phyloP scores from a whole-genome alignment of 2,329 filamentous ascomycete genomes.

The Colletotrichum tropicicola region DNA sequence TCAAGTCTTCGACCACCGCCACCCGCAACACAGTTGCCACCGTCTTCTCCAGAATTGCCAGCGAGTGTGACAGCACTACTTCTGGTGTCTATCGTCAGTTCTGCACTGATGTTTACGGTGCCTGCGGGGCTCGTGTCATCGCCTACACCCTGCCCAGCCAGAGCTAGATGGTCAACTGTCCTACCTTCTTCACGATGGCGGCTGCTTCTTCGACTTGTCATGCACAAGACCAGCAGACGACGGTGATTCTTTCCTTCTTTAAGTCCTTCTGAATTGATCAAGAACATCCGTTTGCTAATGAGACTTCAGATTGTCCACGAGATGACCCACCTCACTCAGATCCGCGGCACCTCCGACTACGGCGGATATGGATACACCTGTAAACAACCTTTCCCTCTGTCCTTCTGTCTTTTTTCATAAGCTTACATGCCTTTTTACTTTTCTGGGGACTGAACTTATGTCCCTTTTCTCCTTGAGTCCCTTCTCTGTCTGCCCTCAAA shows the following conservation, averaged over 20 bases:
- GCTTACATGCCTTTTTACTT: too few species aligned
- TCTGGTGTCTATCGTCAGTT: constrained; percentile 61
- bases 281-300: too few species aligned
- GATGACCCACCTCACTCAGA: constrained; percentile 66
- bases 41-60: constrained; percentile 58
- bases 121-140: constrained; percentile 60
- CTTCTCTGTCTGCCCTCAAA: too few species aligned
- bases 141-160: constrained; percentile 67
- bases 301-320: constrained; percentile 63
- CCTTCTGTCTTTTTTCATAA: not conserved
- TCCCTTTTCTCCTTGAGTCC: too few species aligned
- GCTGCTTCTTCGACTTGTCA: constrained; percentile 10
- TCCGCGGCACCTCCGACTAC: constrained; percentile 66
- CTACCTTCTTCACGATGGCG: constrained; percentile 18
- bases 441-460: too few species aligned
- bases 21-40: constrained; percentile 59
- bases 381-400: not conserved
- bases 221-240: constrained; percentile 60
- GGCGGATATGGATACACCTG: constrained; percentile 56
- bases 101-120: constrained; percentile 65
- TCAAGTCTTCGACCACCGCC: constrained; percentile 62
- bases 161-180: constrained; percentile 68
- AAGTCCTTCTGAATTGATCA: not conserved
- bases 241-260: constrained; percentile 44
- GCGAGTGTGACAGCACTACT: constrained; percentile 62